A percentile compares a stretch with the other conserved stretches of the same genome.
Conservation (phyloP, 2,329 filamentous ascomycete genomes). For the Thyridium curvatum region DNA sequence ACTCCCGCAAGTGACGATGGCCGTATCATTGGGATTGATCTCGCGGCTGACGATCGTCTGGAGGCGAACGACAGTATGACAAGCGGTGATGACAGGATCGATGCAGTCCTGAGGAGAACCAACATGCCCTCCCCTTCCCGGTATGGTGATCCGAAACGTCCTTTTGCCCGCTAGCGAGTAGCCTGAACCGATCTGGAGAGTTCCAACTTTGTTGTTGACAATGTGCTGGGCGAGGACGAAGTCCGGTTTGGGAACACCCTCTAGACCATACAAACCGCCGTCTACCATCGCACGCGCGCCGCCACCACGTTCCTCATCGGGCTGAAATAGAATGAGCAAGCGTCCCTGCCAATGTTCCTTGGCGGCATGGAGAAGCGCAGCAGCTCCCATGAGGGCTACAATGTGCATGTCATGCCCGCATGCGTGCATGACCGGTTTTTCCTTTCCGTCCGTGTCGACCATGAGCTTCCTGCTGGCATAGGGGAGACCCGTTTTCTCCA, state of each 20-base stretch:
- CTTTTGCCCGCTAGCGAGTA: conserved; percentile 17
- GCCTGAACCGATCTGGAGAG: conserved; percentile 16
- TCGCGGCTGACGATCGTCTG: conserved; percentile 24
- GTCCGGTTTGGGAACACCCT: conserved; percentile 20
- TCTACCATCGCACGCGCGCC: conserved; percentile 43
- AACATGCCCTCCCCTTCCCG: conserved; percentile 37
- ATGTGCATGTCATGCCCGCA: conserved; percentile 65
- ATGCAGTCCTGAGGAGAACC: conserved; percentile 32
- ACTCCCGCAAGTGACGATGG: conserved; percentile 36
- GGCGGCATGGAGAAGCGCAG: conserved; percentile 36
- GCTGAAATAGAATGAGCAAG: conserved; percentile 59
- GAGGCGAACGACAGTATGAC: conserved; percentile 27
- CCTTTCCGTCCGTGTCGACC: conserved; percentile 35
- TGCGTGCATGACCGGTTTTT: conserved; percentile 58
- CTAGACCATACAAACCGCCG: conserved; percentile 26
- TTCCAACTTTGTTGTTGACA: conserved; percentile 21
- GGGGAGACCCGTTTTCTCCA: conserved; percentile 45
- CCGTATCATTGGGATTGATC: conserved; percentile 26
- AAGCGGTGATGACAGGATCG: conserved; percentile 40
- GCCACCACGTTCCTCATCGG: conserved; percentile 55
- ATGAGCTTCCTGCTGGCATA: conserved; percentile 45
- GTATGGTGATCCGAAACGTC: conserved; percentile 18
- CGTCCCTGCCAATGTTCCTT: conserved; percentile 52
- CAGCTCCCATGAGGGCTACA: conserved; percentile 47
- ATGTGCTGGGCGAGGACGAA: conserved; percentile 29